Evolutionary conservation across 2,329 filamentous ascomycete genomes (phyloP).

Genomic region (Sodiomyces alkalinus): DNA sequence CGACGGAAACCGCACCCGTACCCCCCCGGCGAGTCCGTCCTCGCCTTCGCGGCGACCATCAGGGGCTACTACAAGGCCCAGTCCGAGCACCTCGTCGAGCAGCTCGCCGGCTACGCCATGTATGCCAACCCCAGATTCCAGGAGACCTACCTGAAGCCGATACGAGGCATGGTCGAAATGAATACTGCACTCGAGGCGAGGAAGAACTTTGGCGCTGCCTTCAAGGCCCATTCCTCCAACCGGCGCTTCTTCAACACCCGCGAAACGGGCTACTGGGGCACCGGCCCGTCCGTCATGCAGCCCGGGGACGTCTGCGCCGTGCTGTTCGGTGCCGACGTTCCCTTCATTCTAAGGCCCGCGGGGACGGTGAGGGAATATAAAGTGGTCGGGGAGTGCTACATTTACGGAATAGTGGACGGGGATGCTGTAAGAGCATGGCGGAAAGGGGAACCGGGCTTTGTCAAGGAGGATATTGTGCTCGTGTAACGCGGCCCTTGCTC

Average conservation of each 20-base stretch:
- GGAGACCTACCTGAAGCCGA: too few relatives aligned
- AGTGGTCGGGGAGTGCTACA: too few relatives aligned
- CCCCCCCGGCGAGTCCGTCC: too few relatives aligned
- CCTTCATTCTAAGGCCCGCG: neutral
- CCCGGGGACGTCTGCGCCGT: neutral
- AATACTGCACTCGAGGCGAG: neutral
- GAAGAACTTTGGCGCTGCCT: neutral
- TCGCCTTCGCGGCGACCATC: neutral
- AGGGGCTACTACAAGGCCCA: neutral
- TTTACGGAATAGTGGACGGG: too few relatives aligned
- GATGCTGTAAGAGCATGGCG: too few relatives aligned
- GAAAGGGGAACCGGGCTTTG: too few relatives aligned
- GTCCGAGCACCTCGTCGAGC: neutral
- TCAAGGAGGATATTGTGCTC: too few relatives aligned
- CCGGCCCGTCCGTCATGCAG: neutral
- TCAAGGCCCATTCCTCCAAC: neutral
- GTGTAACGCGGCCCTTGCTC: too few relatives aligned
- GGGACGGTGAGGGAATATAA: too few relatives aligned
- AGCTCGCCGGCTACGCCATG: neutral
- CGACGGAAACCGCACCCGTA: neutral
- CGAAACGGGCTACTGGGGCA: neutral
- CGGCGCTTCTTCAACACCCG: slow-evolving; percentile 1
- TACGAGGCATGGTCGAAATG: too few relatives aligned
- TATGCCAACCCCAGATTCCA: too few relatives aligned
- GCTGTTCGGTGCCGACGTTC: neutral